Conservation (phyloP, 306 rosid species). For the Betula pendula region DNA sequence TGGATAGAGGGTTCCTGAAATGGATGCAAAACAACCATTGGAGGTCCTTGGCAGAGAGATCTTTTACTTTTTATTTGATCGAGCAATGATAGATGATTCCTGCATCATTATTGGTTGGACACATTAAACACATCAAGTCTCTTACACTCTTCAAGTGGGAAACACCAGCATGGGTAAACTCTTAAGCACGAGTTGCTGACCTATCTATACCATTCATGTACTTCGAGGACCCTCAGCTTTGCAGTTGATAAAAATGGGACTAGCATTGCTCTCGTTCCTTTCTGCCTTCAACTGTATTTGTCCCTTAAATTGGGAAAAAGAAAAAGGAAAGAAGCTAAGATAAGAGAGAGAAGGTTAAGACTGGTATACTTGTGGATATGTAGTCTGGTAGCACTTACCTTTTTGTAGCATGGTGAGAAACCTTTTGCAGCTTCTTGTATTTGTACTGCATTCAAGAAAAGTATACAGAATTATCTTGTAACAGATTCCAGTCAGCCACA, state of each 20-base stretch:
- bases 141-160: not conserved
- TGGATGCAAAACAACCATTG: slow-evolving; percentile 5
- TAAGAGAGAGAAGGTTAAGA: slow-evolving; percentile 18
- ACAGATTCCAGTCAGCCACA: slow-evolving; percentile 26
- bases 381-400: slow-evolving; percentile 37
- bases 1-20: not conserved
- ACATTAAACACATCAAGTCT: not conserved
- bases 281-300: slow-evolving; percentile 14
- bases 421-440: slow-evolving; percentile 28
- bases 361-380: slow-evolving; percentile 41
- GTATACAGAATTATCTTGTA: slow-evolving; percentile 21
- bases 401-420: slow-evolving; percentile 51
- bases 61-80: slow-evolving; percentile 1
- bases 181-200: not conserved
- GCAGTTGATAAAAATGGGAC: slow-evolving; percentile 15
- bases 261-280: slow-evolving; percentile 15
- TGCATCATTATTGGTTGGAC: slow-evolving; percentile 10
- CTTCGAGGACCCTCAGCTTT: not conserved
- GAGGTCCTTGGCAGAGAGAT: slow-evolving; percentile 21
- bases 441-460: slow-evolving; percentile 9
- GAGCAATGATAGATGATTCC: slow-evolving; percentile 23
- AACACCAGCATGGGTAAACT: not conserved
- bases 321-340: slow-evolving; percentile 9
- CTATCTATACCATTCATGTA: not conserved
- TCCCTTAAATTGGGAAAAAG: slow-evolving; percentile 14